A percentile compares a stretch with the other conserved stretches of the same genome.
These are phyloP conservation scores for Kodamaea kaohsiungensis DNA, from an alignment of 805 yeast genomes.

Conservation along the genomic window DNA sequence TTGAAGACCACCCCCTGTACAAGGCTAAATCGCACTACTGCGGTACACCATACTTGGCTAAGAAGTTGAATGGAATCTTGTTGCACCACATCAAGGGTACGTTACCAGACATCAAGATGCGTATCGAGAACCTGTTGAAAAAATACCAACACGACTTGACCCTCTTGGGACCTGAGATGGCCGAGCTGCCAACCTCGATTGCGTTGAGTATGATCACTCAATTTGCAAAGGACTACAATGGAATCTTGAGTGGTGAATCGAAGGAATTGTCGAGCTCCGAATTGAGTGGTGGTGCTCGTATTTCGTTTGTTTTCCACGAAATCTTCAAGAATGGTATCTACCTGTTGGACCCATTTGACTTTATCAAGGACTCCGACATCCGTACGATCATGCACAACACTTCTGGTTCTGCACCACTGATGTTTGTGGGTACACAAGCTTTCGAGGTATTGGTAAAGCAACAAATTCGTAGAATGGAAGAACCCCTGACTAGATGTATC, in stretches of 20 bases:
- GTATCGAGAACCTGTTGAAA: constrained; percentile 57
- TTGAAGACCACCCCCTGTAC: constrained; percentile 88
- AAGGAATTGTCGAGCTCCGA: constrained; percentile 87
- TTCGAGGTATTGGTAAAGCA: constrained; percentile 67
- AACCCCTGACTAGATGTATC: constrained; percentile 87
- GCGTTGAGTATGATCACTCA: constrained; percentile 90
- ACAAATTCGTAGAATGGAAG: constrained; percentile 83
- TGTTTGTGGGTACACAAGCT: constrained; percentile 96
- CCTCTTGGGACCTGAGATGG: constrained; percentile 82
- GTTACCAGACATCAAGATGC: constrained; percentile 86
- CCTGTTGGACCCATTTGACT: constrained; percentile 94
- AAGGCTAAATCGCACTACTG: constrained; percentile 92
- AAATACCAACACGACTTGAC: constrained; percentile 79
- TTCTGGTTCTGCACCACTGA: constrained; percentile 91
- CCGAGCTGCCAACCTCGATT: constrained; percentile 85
- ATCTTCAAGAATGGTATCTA: constrained; percentile 89
- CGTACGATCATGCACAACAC: constrained; percentile 97
- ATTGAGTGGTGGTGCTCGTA: constrained; percentile 97
- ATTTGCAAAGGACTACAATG: constrained; percentile 87
- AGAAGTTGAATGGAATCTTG: constrained; percentile 83
- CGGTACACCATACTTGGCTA: constrained; percentile 97
- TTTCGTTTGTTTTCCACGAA: constrained; percentile 95
- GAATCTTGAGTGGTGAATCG: constrained; percentile 89
- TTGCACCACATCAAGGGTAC: constrained; percentile 70
- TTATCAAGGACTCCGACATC: constrained; percentile 91